Base-by-base conservation (phyloP, 176 grass and related monocot species). In the Poa pratensis region DNA sequence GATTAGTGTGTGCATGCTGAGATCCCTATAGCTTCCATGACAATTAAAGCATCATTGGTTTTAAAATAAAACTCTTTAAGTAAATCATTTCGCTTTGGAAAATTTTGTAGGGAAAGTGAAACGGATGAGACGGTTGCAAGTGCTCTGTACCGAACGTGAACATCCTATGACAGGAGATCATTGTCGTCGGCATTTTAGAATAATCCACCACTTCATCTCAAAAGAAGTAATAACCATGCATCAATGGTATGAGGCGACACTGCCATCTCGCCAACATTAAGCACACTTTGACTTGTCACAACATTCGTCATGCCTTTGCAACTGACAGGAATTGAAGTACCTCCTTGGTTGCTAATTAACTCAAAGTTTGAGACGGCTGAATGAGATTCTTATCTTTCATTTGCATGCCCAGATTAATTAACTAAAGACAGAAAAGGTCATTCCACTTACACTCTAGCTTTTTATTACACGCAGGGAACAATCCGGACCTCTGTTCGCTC, bases 241-340 rank as follows among this genome's bases (percentile, higher is more conserved):
- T 51, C 42, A 11, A 7, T 27, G 34, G 39, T 61, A 17, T 51
- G 39, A 17, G 39, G 69, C 61, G 39, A 58, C 49, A 48, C 10
- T 58, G 26, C 49, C 59, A 68, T 80, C 13, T 66, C 67, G 57
- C 59, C 59, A 83, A 58, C 75, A 74, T 80, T 68, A 68, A 17
- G 40, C 80, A 80, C 79, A 87, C n/a, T 68, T 87, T 83, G 84
- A 90, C 89, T 80, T 73, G 51, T 68, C 49, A 68, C 58, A 50
- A 51, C 39, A 66, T 58, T 35, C 6, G 19, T 55, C 19, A 17
- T 58, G 74, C 35, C 43, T 83, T 86, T 86, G 84, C 74, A 17
- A 65, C 32, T 27, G 15, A 61, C 8, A 53, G 28, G 26, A 79
- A 81, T 39, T 67, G 75, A 80, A 80, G 0, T 61, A 27, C 69